Conservation (phyloP, 2,329 filamentous ascomycete species). For the Aspergillus hiratsukae region DNA sequence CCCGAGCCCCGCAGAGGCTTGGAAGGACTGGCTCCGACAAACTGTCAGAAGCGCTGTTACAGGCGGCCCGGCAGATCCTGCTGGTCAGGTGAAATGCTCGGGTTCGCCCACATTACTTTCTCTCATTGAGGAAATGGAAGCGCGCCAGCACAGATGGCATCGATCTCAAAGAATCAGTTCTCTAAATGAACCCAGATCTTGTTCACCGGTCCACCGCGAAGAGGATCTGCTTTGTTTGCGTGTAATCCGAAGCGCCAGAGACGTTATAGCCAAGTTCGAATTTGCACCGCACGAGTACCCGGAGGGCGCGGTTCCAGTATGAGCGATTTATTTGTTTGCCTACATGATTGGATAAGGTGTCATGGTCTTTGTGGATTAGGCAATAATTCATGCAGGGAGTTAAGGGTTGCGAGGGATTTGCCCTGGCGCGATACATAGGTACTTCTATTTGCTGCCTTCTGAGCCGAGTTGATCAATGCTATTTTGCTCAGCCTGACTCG, state of each 20-base stretch:
- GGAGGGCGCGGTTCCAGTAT: conserved; percentile 14
- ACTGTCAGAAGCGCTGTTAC: conserved; percentile 33
- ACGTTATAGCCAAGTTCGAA: conserved; percentile 31
- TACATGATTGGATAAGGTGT: not conserved
- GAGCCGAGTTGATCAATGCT: not conserved
- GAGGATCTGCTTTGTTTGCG: conserved; percentile 30
- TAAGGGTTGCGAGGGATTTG: not conserved
- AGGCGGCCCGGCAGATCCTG: conserved; percentile 25
- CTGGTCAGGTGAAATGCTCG: conserved; percentile 23
- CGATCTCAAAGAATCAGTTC: conserved; percentile 4
- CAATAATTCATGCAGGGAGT: not conserved
- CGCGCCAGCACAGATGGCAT: conserved; percentile 42
- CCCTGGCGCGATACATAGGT: not conserved
- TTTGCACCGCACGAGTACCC: conserved; percentile 35
- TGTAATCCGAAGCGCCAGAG: conserved; percentile 31
- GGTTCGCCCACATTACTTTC: conserved; percentile 33
- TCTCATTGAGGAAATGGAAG: conserved; percentile 39
- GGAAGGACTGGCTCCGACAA: conserved; percentile 37
- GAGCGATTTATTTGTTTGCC: not conserved
- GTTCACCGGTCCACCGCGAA: conserved; percentile 13
- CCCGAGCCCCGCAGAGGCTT: conserved; percentile 24
- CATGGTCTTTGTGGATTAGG: not conserved
- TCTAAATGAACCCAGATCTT: not conserved
- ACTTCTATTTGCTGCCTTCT: not conserved
- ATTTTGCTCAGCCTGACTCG: not conserved